Evolutionary conservation across 2,329 filamentous ascomycete species (phyloP), one percentile per base, ranked within the genome.

Genomic region (Alternaria solani): DNA sequence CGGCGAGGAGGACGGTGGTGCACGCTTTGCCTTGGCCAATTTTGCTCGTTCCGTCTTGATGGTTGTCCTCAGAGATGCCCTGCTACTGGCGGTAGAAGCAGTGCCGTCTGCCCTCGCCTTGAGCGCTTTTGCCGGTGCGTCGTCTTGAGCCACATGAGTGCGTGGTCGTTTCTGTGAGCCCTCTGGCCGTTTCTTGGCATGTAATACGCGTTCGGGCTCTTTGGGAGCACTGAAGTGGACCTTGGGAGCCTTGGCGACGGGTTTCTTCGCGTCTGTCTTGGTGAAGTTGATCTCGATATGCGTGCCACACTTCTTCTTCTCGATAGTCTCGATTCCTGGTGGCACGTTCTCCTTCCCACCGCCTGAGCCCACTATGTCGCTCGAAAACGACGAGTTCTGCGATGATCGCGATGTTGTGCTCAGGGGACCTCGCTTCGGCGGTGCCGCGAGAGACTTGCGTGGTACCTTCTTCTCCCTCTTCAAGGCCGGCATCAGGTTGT

Each of bases 311-410:
- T 64, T 55, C 61, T 75, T 75, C 52, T 56, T 67, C 44, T 72
- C 67, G 9, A 71, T 61, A 5, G 72, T 64, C 14, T 71, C 68
- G 55, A 71, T 65, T n/a, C 82, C 82, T 1, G 87, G 87, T 14
- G 86, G 86, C 5, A 88, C 69, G 63, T 89, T 90, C 72, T 89
- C 87, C 67, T 90, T 90, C 6, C 87, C 87, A 5, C 82, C 82
- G 34, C 85, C 85, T 49, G 81, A 81, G 25, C 86, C 86, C 59
- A 79, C 68, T n/a, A 84, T 70, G 66, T 88, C 84, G 43, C 78
- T 68, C 18, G 75, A 72, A 41, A 78, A 75, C 5, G 77, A 76
- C 7, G 74, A 69, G 47, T 80, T 80, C 64, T 85, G 84, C 7
- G 75, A 60, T 26, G 70, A 70, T 25, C 71, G 72, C 6, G 70